These are phyloP conservation scores for Cladosporium sp. DNA, from an alignment of 2,329 filamentous ascomycete genomes.

Conservation along the genomic window DNA sequence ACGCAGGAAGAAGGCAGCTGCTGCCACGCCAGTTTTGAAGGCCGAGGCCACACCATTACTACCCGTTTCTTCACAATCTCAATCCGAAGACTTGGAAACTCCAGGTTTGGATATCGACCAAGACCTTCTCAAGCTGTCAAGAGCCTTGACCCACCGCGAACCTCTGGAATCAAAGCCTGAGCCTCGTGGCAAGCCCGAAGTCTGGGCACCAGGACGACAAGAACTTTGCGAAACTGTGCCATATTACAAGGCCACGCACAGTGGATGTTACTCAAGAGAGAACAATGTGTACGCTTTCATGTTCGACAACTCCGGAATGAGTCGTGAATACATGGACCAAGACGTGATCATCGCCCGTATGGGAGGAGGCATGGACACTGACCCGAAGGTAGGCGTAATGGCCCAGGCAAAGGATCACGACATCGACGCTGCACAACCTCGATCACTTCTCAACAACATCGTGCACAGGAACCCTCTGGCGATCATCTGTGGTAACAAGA, in stretches of 20 bases:
- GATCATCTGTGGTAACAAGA: slow-evolving; percentile 47
- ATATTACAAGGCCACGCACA: slow-evolving; percentile 60
- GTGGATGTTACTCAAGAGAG: slow-evolving; percentile 52
- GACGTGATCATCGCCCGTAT: slow-evolving; percentile 62
- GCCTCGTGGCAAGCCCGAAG: slow-evolving; percentile 40
- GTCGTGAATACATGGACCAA: slow-evolving; percentile 55
- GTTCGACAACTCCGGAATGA: slow-evolving; percentile 51
- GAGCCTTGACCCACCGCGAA: slow-evolving; percentile 23
- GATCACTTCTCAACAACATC: slow-evolving; percentile 46
- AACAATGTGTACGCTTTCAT: slow-evolving; percentile 55
- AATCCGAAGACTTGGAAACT: background rate
- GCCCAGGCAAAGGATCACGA: slow-evolving; percentile 46
- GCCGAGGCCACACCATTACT: background rate
- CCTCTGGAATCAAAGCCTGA: slow-evolving; percentile 28
- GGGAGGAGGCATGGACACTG: slow-evolving; percentile 51
- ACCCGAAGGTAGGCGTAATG: slow-evolving; percentile 44
- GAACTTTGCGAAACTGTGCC: slow-evolving; percentile 60
- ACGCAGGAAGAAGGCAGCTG: background rate
- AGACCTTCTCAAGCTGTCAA: slow-evolving; percentile 18
- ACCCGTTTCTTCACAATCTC: background rate
- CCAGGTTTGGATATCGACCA: slow-evolving; percentile 8
- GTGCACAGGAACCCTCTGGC: slow-evolving; percentile 49
- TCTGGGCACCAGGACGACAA: slow-evolving; percentile 57
- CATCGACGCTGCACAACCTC: slow-evolving; percentile 33
- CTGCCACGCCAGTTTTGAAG: background rate